Evolutionary conservation across 2,329 filamentous ascomycete species (phyloP).

Genomic region (Aspergillus floridensis): DNA sequence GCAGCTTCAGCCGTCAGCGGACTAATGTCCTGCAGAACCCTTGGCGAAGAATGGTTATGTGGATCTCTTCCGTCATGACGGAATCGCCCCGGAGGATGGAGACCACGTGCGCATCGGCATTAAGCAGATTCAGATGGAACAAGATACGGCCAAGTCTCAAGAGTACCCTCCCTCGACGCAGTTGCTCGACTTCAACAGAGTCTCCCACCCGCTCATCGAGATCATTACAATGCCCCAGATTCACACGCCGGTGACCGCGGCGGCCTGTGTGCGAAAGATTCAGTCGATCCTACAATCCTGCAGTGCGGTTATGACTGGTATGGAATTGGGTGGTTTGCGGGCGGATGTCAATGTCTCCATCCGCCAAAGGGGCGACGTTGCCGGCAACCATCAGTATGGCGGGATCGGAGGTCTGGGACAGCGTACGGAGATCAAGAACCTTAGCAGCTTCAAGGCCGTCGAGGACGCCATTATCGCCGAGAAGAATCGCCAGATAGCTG

Average conservation of each 20-base stretch:
- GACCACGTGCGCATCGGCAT: conserved; percentile 73
- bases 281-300: conserved; percentile 76
- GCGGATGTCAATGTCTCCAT: conserved; percentile 97
- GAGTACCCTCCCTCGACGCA: conserved; percentile 70
- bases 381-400: conserved; percentile 50
- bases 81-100: conserved; percentile 72
- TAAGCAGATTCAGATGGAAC: conserved; percentile 93
- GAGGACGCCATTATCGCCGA: conserved; percentile 94
- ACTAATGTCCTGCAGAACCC: conserved; percentile 45
- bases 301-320: conserved; percentile 82
- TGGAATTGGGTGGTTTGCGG: conserved; percentile 87
- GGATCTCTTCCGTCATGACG: conserved; percentile 70
- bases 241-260: conserved; percentile 81
- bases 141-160: conserved; percentile 94
- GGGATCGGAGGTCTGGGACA: conserved; percentile 69
- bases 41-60: conserved; percentile 69
- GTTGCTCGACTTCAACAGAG: conserved; percentile 90
- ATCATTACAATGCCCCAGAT: conserved; percentile 92
- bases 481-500: conserved; percentile 77
- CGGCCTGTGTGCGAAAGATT: conserved; percentile 83
- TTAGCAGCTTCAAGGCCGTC: conserved; percentile 91
- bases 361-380: conserved; percentile 54
- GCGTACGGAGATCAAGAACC: conserved; percentile 94
- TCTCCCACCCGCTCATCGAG: conserved; percentile 86
- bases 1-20: neutral